A percentile compares a stretch with the other conserved stretches of the same genome.
These are phyloP conservation scores for Aspergillus sp. DNA, from an alignment of 2,329 filamentous ascomycete species.

Conservation along the genomic window DNA sequence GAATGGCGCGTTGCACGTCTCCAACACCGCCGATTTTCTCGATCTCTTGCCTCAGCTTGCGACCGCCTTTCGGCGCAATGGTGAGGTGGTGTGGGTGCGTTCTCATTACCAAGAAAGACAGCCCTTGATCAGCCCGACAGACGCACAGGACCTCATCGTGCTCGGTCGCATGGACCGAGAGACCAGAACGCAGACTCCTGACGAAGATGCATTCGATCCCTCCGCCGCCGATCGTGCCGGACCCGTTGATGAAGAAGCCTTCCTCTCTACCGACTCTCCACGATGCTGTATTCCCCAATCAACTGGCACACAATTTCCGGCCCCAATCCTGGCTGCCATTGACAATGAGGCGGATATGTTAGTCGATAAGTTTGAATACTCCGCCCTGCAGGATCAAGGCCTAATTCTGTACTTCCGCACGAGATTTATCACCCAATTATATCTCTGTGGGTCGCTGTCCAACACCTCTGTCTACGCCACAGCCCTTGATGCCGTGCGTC, in stretches of 20 bases:
- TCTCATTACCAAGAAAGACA: constrained; percentile 70
- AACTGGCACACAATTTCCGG: constrained; percentile 52
- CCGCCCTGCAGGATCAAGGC: constrained; percentile 74
- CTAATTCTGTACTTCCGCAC: constrained; percentile 77
- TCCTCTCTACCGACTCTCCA: constrained; percentile 38
- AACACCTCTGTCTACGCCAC: constrained; percentile 92
- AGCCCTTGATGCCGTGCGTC: constrained; percentile 81
- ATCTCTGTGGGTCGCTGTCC: constrained; percentile 80
- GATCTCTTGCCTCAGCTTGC: constrained; percentile 67
- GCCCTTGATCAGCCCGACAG: constrained; percentile 52
- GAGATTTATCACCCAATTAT: constrained; percentile 86
- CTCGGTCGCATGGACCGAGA: constrained; percentile 42
- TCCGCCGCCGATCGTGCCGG: background rate
- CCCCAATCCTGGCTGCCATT: constrained; percentile 52
- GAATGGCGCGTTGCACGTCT: constrained; percentile 67
- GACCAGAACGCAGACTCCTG: constrained; percentile 11
- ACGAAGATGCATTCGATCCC: constrained; percentile 21
- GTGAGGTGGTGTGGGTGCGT: constrained; percentile 81
- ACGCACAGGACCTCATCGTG: constrained; percentile 49
- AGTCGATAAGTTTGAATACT: constrained; percentile 77
- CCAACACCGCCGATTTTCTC: constrained; percentile 65
- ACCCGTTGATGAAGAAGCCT: constrained; percentile 45
- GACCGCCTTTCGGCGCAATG: constrained; percentile 69
- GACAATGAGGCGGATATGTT: constrained; percentile 54
- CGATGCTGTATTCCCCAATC: constrained; percentile 44